Evolutionary conservation across 1,284 basidiomycete species (phyloP).

Genomic region (Wallemia ichthyophaga): DNA sequence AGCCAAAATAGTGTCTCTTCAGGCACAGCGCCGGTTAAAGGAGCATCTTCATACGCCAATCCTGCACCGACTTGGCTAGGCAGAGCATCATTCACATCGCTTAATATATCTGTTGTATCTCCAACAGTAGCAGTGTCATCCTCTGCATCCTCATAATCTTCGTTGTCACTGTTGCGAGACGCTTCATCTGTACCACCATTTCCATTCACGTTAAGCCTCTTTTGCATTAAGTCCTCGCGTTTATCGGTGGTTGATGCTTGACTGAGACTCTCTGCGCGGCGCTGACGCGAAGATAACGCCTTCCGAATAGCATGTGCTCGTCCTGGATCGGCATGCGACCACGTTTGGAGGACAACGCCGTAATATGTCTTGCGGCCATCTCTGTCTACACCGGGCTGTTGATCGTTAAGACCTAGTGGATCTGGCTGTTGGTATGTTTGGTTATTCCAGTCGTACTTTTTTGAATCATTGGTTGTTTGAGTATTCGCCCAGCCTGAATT

Average conservation of each 20-base stretch:
- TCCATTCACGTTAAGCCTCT: slow-evolving; percentile 37
- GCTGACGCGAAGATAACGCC: slow-evolving; percentile 4
- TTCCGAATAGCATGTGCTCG: slow-evolving; percentile 21
- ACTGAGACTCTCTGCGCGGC: slow-evolving; percentile 1
- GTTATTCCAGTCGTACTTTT: not conserved
- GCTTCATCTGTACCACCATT: slow-evolving; percentile 18
- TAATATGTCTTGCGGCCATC: slow-evolving; percentile 30
- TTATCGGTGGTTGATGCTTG: not conserved
- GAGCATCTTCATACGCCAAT: not conserved
- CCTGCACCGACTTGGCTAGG: not conserved
- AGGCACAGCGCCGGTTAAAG: slow-evolving; percentile 21
- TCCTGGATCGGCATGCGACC: slow-evolving; percentile 71
- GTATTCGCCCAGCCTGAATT: not conserved
- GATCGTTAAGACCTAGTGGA: slow-evolving; percentile 43
- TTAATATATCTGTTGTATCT: not conserved
- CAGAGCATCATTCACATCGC: not conserved
- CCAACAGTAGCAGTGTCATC: not conserved
- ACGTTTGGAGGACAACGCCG: slow-evolving; percentile 68
- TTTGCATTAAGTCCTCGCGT: slow-evolving; percentile 6
- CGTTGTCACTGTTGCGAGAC: slow-evolving; percentile 2
- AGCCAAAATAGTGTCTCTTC: slow-evolving; percentile 76
- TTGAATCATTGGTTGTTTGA: not conserved
- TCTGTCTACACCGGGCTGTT: slow-evolving; percentile 11
- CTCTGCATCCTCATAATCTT: not conserved
- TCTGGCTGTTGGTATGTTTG: slow-evolving; percentile 17